Conservation (phyloP, 495 filamentous ascomycete genomes). For the Aspergillus coremiiformis region DNA sequence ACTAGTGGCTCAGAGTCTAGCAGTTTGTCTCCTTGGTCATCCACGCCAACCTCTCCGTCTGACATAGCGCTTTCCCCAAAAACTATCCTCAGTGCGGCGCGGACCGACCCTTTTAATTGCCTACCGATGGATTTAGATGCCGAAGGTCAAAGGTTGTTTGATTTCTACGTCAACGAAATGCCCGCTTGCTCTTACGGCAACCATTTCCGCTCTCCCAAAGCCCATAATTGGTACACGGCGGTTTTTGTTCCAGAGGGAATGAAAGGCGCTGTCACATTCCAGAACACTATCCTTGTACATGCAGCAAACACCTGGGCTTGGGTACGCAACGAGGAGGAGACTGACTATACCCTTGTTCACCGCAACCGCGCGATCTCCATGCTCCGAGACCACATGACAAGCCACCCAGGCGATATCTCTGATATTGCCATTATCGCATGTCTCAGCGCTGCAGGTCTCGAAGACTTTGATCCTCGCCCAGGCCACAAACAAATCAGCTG, state of each 20-base stretch:
- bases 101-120: slow-evolving; percentile 32
- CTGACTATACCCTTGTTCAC: slow-evolving; percentile 21
- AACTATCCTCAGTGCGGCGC: slow-evolving; percentile 30
- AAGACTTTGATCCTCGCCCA: slow-evolving; percentile 35
- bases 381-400: slow-evolving; percentile 26
- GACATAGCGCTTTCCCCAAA: slow-evolving; percentile 23
- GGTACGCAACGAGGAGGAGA: slow-evolving; percentile 29
- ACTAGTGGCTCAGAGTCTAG: slow-evolving; percentile 11
- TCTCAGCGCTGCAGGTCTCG: slow-evolving; percentile 34
- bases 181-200: slow-evolving; percentile 32
- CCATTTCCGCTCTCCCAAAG: slow-evolving; percentile 27
- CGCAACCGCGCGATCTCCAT: slow-evolving; percentile 26
- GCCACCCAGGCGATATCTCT: slow-evolving; percentile 25
- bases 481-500: slow-evolving; percentile 33
- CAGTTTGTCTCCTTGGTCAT: slow-evolving; percentile 11
- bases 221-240: slow-evolving; percentile 34
- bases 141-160: slow-evolving; percentile 29
- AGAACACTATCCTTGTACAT: slow-evolving; percentile 33
- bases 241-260: slow-evolving; percentile 34
- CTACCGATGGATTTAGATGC: slow-evolving; percentile 26
- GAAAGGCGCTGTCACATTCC: slow-evolving; percentile 34
- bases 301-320: slow-evolving; percentile 35
- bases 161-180: slow-evolving; percentile 38
- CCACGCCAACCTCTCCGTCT: slow-evolving; percentile 11
- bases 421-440: slow-evolving; percentile 34